Conservation (phyloP, 2,329 filamentous ascomycete genomes). For the Talaromyces sp. region DNA sequence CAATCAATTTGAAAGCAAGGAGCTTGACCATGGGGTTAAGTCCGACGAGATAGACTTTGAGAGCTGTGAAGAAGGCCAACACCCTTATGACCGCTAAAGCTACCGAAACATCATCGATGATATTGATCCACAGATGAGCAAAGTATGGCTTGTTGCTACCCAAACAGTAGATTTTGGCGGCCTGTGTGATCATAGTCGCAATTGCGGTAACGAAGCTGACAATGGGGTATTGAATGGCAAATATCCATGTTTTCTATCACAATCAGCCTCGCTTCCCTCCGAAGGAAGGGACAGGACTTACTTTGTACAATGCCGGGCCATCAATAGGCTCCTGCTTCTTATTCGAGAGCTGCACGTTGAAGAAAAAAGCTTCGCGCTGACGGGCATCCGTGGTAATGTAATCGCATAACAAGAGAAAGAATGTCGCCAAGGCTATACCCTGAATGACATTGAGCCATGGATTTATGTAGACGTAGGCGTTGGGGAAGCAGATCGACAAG, state of each 20-base stretch:
- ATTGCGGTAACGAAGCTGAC: constrained; percentile 26
- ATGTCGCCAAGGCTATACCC: constrained; percentile 41
- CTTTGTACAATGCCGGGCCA: constrained; percentile 29
- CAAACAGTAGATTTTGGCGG: constrained; percentile 29
- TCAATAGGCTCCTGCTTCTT: constrained; percentile 24
- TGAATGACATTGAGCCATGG: constrained; percentile 41
- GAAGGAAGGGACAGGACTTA: constrained; percentile 18
- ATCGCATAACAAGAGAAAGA: constrained; percentile 46
- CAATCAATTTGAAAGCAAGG: constrained; percentile 34
- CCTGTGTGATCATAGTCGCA: constrained; percentile 31
- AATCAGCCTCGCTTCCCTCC: neutral
- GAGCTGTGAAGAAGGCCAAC: constrained; percentile 27
- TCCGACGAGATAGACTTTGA: constrained; percentile 27
- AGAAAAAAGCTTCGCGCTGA: constrained; percentile 37
- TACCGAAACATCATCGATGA: constrained; percentile 4
- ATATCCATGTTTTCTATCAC: constrained; percentile 31
- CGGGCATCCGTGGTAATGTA: constrained; percentile 38
- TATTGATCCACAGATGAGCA: constrained; percentile 34
- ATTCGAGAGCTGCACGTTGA: constrained; percentile 31
- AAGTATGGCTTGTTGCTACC: constrained; percentile 32
- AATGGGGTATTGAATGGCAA: constrained; percentile 42
- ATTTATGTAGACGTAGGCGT: constrained; percentile 39
- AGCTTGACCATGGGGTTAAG: constrained; percentile 33
- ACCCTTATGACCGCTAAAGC: constrained; percentile 15
- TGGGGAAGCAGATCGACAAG: constrained; percentile 38